phyloP scores from a whole-genome alignment of 306 rosid genomes.

The Geum urbanum region DNA sequence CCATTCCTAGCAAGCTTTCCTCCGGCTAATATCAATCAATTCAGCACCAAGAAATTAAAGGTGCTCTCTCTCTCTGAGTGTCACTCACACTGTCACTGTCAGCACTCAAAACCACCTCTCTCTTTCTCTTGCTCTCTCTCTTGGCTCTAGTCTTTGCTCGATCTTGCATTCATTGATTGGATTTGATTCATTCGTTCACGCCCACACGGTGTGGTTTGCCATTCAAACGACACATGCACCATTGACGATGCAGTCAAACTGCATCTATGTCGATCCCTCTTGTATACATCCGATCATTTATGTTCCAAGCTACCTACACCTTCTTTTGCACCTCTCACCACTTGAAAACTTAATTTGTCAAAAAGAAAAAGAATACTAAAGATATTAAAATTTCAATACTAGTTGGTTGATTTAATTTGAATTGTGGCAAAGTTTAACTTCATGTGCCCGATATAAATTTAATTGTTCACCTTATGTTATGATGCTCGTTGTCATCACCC shows the following conservation, averaged over 20 bases:
- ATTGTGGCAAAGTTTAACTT: too few species aligned
- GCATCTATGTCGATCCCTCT: neutral
- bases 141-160: neutral
- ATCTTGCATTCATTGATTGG: conserved; percentile 25
- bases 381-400: neutral
- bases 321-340: neutral
- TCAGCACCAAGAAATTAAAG: conserved; percentile 20
- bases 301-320: neutral
- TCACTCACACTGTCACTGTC: conserved; percentile 13
- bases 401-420: too few species aligned
- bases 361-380: neutral
- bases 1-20: neutral
- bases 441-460: too few species aligned
- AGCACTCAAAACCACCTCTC: conserved; percentile 14
- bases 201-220: conserved; percentile 86
- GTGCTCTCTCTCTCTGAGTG: neutral
- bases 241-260: conserved; percentile 47
- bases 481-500: too few species aligned
- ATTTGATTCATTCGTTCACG: conserved; percentile 28
- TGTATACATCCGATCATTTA: neutral
- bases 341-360: neutral
- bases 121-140: conserved; percentile 10
- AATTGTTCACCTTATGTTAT: too few species aligned
- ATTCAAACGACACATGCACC: conserved; percentile 70
- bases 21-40: neutral